phyloP scores from a whole-genome alignment of 2,329 filamentous ascomycete genomes.

The Arthrobotrys conoides region DNA sequence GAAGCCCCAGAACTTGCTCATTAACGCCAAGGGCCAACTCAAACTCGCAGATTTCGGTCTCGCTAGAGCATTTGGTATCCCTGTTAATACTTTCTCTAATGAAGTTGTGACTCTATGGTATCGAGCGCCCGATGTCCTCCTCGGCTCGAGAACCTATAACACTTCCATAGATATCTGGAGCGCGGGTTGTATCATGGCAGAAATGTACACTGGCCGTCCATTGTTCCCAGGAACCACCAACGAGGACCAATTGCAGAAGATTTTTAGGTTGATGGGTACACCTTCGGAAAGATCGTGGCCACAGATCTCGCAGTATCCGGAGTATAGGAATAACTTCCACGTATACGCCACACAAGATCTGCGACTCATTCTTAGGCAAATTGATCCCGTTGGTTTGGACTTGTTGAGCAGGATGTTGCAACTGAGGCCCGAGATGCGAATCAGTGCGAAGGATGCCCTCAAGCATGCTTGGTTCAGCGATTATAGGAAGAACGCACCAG shows the following conservation, averaged over 20 bases:
- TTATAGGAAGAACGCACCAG: conserved; percentile 59
- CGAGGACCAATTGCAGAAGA: conserved; percentile 95
- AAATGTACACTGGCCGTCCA: conserved; percentile 97
- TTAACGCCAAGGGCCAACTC: conserved; percentile 89
- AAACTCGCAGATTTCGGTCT: conserved; percentile 97
- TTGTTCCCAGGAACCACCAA: conserved; percentile 98
- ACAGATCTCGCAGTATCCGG: conserved; percentile 93
- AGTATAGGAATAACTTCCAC: conserved; percentile 96
- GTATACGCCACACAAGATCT: conserved; percentile 95
- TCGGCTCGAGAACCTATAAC: conserved; percentile 96
- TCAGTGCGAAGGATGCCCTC: conserved; percentile 87
- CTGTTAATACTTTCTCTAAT: conserved; percentile 97
- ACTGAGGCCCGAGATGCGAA: conserved; percentile 88
- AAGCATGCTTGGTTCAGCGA: conserved; percentile 94
- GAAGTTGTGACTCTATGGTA: conserved; percentile 99
- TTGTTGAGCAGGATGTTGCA: conserved; percentile 92
- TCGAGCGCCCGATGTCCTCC: conserved; percentile 91
- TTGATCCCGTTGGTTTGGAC: conserved; percentile 89
- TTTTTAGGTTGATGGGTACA: conserved; percentile 98
- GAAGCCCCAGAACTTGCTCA: conserved; percentile 96
- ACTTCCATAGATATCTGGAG: conserved; percentile 99
- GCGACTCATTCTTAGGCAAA: conserved; percentile 86
- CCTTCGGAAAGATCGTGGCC: conserved; percentile 96
- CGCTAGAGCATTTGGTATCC: conserved; percentile 93
- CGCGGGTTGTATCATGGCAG: conserved; percentile 98